phyloP scores from a whole-genome alignment of 805 yeast genomes.

The Teunomyces lycoperdinae region DNA sequence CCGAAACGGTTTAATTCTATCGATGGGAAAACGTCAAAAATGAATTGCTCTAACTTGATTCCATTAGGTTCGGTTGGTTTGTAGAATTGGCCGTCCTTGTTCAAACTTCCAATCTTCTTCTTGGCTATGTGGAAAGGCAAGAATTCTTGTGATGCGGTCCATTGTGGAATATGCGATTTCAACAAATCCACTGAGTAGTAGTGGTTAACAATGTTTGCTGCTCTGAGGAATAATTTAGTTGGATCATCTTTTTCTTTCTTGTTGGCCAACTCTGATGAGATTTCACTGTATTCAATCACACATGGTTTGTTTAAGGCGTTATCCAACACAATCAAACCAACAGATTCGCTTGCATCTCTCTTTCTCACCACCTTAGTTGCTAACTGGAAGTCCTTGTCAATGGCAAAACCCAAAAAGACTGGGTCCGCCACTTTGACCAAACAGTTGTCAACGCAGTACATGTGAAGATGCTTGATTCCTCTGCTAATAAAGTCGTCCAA shows the following conservation, averaged over 20 bases:
- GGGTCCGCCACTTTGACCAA: conserved; percentile 95
- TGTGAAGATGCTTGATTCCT: conserved; percentile 85
- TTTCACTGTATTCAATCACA: conserved; percentile 94
- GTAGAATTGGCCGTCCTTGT: conserved; percentile 43
- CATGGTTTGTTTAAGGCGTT: conserved; percentile 60
- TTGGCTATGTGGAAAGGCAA: conserved; percentile 95
- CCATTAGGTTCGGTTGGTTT: conserved; percentile 85
- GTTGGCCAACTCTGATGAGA: conserved; percentile 68
- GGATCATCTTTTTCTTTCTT: conserved; percentile 55
- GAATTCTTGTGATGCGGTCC: conserved; percentile 63
- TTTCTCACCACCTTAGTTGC: conserved; percentile 96
- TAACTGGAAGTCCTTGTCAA: conserved; percentile 59
- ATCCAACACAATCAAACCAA: conserved; percentile 84
- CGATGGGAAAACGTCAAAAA: conserved; percentile 90
- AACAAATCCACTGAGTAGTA: conserved; percentile 84
- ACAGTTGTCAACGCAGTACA: conserved; percentile 96
- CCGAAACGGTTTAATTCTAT: conserved; percentile 75
- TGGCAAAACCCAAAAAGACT: conserved; percentile 79
- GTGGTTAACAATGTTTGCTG: conserved; percentile 97
- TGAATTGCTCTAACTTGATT: conserved; percentile 92
- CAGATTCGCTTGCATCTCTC: conserved; percentile 81
- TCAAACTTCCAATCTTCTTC: conserved; percentile 74
- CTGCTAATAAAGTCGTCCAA: conserved; percentile 63
- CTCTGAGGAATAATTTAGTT: conserved; percentile 65
- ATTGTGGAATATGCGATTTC: conserved; percentile 53